A percentile compares a stretch with the other conserved stretches of the same genome.
phyloP scores from a whole-genome alignment of 2,329 filamentous ascomycete species.

The Epichloe glyceriae region DNA sequence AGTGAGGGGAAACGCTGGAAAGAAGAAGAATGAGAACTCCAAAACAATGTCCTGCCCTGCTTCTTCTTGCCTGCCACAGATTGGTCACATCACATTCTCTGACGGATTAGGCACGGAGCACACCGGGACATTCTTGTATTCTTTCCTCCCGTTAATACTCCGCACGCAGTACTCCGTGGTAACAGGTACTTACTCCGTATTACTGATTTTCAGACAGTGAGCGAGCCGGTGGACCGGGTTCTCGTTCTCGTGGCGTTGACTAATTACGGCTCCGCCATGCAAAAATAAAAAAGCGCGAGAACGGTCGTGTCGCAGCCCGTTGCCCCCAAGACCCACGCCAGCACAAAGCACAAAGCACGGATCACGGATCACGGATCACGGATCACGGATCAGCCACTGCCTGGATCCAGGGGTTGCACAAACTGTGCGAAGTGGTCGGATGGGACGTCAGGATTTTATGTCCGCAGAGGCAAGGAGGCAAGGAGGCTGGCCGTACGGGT shows the following conservation, averaged over 20 bases:
- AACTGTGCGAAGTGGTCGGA: not conserved
- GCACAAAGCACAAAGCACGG: not conserved
- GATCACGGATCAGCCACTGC: not conserved
- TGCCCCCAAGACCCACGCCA: not conserved
- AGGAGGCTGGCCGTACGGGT: not conserved
- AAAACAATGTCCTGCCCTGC: too few species aligned
- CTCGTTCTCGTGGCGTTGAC: not conserved
- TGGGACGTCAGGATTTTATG: not conserved
- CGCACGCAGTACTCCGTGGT: not conserved
- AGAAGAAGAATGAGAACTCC: not conserved
- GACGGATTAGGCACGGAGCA: not conserved
- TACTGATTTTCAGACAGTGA: not conserved
- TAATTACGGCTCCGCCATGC: not conserved
- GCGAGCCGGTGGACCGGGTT: not conserved
- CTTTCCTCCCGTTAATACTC: not conserved
- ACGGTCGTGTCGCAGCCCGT: too few species aligned
- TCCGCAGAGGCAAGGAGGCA: not conserved
- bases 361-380: not conserved
- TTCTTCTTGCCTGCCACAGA: not conserved
- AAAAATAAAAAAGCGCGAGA: not conserved
- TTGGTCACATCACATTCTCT: not conserved
- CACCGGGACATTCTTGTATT: conserved; percentile 1
- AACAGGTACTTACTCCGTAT: not conserved
- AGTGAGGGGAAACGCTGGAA: not conserved
- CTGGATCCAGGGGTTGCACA: conserved; percentile 2